These are phyloP conservation scores for Coemansia furcata DNA, from an alignment of 192 early-diverging fungal genomes.

Conservation along the genomic window DNA sequence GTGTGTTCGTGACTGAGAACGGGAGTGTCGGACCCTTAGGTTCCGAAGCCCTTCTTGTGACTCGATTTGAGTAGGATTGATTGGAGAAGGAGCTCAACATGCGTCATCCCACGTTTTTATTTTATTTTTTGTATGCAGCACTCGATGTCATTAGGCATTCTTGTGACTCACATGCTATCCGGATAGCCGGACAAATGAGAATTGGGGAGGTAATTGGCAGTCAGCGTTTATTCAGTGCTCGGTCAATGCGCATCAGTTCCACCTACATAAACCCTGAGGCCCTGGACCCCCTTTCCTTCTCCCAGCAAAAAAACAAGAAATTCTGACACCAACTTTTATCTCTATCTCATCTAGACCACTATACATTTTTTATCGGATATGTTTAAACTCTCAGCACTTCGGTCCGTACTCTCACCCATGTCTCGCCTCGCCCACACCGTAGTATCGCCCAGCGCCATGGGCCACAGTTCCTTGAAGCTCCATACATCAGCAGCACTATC, in stretches of 20 bases:
- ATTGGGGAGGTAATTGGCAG: background rate
- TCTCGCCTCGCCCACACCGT: constrained; percentile 15
- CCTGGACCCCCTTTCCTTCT: background rate
- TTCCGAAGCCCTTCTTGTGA: background rate
- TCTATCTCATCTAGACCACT: background rate
- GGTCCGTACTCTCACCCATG: constrained; percentile 19
- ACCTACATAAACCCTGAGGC: background rate
- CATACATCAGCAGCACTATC: constrained; percentile 15
- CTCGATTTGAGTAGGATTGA: background rate
- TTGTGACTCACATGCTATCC: background rate
- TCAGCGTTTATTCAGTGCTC: background rate
- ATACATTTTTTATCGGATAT: constrained; percentile 9
- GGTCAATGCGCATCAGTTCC: background rate
- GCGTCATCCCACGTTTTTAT: background rate
- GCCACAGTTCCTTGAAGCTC: background rate
- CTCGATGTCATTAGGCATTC: background rate
- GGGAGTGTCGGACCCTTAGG: background rate
- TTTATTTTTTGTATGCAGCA: background rate
- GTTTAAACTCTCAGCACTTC: constrained; percentile 25
- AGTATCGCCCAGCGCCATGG: constrained; percentile 6
- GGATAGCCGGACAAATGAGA: background rate
- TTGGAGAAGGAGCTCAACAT: background rate
- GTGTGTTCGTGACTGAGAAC: background rate
- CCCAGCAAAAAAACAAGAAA: background rate
- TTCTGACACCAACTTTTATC: background rate